These are phyloP conservation scores for Gossypium davidsonii DNA, from an alignment of 441 rosid species.

Conservation along the genomic window DNA sequence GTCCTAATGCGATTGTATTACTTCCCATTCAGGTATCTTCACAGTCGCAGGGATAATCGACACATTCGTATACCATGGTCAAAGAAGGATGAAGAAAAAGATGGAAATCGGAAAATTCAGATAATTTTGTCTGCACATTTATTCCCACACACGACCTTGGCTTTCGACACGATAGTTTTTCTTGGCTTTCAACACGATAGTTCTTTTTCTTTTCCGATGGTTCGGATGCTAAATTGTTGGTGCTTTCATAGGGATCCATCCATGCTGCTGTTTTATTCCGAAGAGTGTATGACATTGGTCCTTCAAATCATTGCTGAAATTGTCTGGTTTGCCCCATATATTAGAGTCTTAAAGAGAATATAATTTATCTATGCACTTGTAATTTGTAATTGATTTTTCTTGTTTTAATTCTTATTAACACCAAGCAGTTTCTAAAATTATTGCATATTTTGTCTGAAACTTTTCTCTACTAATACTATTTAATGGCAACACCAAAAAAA, in stretches of 20 bases:
- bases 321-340: not conserved
- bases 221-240: not conserved
- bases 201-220: not conserved
- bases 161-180: not conserved
- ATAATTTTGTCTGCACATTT: constrained; percentile 3
- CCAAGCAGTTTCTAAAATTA: not conserved
- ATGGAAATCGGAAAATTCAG: constrained; percentile 34
- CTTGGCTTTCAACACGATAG: not conserved
- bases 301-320: not conserved
- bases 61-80: constrained; percentile 37
- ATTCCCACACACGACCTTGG: not conserved
- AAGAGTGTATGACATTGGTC: not conserved
- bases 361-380: not conserved
- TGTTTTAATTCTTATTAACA: not conserved
- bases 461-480: not conserved
- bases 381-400: not conserved
- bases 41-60: constrained; percentile 42
- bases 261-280: not conserved
- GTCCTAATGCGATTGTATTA: not conserved
- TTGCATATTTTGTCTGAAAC: not conserved
- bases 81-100: constrained; percentile 36
- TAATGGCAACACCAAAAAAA: not conserved
- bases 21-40: constrained; percentile 24
- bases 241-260: not conserved
- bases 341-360: not conserved